Evolutionary conservation across 2,329 filamentous ascomycete species (phyloP), one percentile per base, ranked within the genome.

Genomic region (Aureobasidium uvarum): DNA sequence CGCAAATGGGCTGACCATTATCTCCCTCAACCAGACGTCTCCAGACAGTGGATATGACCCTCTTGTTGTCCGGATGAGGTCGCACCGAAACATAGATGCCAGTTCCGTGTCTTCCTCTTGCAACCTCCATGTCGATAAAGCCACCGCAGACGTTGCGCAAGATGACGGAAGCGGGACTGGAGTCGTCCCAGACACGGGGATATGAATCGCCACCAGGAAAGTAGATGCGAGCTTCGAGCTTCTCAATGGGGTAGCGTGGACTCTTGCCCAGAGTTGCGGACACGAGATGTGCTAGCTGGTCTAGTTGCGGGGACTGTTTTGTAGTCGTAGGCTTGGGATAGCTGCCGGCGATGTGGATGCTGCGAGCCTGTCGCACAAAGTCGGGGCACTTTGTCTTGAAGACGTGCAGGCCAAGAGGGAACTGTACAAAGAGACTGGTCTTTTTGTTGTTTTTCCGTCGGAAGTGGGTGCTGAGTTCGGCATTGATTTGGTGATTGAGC

Each of bases 391-490:
- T 66, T 33, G 68, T 73, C 66, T 75, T 75, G 73, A 79, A 52
- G 64, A 78, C 66, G 69, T 80, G 59, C 69, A 81, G 69, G 56
- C 79, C 75, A 55, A 77, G 69, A 0, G 79, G 77, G 67, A 79
- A 78, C 10, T 74, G 70, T 56, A 81, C 69, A 68, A 77, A 77
- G 23, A 80, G 70, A 62, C 80, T 78, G 62, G 79, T 72, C 39
- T 65, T 71, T 67, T 68, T 66, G 33, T 71, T 69, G 48, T 67
- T 64, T 13, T 66, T 69, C 20, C 23, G 31, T 25, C 58, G 55
- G 68, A 76, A 76, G 64, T 77, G 75, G 66, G 73, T 72, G 23
- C 66, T 71, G 45, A 79, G 66, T 67, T 79, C 77, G 38, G 73
- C 71, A 23, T 75, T 71, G 66, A 77, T 69, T 56, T 76, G 71